Evolutionary conservation across 306 rosid species (phyloP).

Genomic region (Pyrus pyrifolia): DNA sequence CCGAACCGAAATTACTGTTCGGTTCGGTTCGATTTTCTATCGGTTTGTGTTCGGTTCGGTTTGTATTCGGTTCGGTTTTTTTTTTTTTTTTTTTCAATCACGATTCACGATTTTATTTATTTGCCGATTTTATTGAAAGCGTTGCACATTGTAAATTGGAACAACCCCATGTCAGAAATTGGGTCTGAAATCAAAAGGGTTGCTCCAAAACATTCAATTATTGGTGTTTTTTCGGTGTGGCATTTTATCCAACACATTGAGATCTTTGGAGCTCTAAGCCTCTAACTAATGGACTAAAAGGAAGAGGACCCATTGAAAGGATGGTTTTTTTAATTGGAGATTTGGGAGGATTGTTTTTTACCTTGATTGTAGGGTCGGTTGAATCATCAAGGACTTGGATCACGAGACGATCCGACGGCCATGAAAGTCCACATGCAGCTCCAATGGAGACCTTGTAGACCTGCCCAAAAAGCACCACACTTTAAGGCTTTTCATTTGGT

Average conservation of each 20-base stretch:
- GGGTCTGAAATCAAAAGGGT: not conserved
- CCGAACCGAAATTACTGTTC: too few species aligned
- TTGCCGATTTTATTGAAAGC: not conserved
- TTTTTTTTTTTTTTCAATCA: too few species aligned
- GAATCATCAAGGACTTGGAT: slow-evolving; percentile 97
- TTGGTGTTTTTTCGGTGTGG: not conserved
- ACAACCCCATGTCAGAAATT: slow-evolving; percentile 11
- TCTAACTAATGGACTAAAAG: not conserved
- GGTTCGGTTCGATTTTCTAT: too few species aligned
- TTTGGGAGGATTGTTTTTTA: slow-evolving; percentile 5
- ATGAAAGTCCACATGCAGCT: slow-evolving; percentile 93
- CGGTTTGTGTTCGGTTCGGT: too few species aligned
- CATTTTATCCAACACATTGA: not conserved
- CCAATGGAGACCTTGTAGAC: slow-evolving; percentile 97
- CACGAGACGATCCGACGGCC: slow-evolving; percentile 96
- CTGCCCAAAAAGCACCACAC: slow-evolving; percentile 27
- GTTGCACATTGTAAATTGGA: not conserved
- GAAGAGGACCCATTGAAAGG: not conserved
- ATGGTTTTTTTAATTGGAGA: not conserved
- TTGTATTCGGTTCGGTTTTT: too few species aligned
- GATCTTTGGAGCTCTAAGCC: not conserved
- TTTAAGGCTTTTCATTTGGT: not conserved
- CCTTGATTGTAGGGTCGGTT: slow-evolving; percentile 86
- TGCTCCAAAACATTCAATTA: not conserved
- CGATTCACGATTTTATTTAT: too few species aligned